These are phyloP conservation scores for Penicillium hordei DNA, from an alignment of 2,329 filamentous ascomycete species.

Conservation along the genomic window DNA sequence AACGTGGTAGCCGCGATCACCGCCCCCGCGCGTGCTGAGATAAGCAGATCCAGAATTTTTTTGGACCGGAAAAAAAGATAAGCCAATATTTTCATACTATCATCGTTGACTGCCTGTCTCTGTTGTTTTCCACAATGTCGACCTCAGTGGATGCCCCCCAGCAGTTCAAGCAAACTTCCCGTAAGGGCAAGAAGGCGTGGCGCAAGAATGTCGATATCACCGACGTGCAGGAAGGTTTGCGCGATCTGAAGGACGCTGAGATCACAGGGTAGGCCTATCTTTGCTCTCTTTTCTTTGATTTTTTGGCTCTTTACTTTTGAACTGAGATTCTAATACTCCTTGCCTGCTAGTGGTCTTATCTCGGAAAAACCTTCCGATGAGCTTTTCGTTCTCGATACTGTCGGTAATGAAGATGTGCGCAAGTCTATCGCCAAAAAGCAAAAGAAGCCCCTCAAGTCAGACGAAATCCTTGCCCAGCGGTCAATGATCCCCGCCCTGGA, in stretches of 20 bases:
- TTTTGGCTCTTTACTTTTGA: not conserved
- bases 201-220: slow-evolving; percentile 95
- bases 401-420: slow-evolving; percentile 66
- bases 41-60: slow-evolving; percentile 37
- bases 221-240: slow-evolving; percentile 78
- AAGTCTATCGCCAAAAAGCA: slow-evolving; percentile 65
- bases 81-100: slow-evolving; percentile 17
- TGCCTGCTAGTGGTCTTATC: slow-evolving; percentile 69
- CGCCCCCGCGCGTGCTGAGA: slow-evolving; percentile 30
- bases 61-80: slow-evolving; percentile 28
- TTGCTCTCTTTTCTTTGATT: not conserved
- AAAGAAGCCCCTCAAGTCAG: slow-evolving; percentile 85
- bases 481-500: slow-evolving; percentile 79
- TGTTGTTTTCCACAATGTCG: slow-evolving; percentile 33
- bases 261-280: slow-evolving; percentile 69
- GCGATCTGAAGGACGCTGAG: slow-evolving; percentile 82
- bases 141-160: slow-evolving; percentile 60
- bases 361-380: slow-evolving; percentile 78
- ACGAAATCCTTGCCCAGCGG: slow-evolving; percentile 85
- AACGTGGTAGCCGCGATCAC: slow-evolving; percentile 19
- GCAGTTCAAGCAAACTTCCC: slow-evolving; percentile 82
- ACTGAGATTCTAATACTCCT: slow-evolving; percentile 12
- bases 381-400: slow-evolving; percentile 79
- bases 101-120: slow-evolving; percentile 2
- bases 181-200: slow-evolving; percentile 99